Base-by-base conservation (phyloP, 1,284 basidiomycete species). In the Veloporphyrellus conicus region DNA sequence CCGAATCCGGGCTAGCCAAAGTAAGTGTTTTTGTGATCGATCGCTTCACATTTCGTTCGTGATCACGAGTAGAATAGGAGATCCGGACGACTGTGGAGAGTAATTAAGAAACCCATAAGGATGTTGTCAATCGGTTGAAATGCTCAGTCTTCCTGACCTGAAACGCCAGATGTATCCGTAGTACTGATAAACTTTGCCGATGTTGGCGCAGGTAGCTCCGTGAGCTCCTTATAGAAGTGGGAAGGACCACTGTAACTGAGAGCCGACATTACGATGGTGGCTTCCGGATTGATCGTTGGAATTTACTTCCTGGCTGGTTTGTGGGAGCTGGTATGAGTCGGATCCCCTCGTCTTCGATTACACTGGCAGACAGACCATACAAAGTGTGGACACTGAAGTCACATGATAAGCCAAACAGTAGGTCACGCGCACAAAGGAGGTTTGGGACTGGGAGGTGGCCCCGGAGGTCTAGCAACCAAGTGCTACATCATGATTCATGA, bases 31-130 rank as follows among this genome's bases (percentile, higher is more conserved):
- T 80, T 4, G 63, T 54, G 35, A 75, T 49, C 4, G 68, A 70
- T 43, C 73, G 68, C 54, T 78, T 80, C 27, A 58, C 51, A 41
- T 81, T 79, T 37, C 70, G 66, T 6, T 65, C 61, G 53, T 81
- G 76, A 56, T 82, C 77, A 32, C 68, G 64, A 14, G 70, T 62
- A 2, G 72, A 69, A 45, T 72, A 76, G 1, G 68, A 66, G 10
- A 79, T 57, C 12, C 75, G 68, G 15, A 78, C 60, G 12, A 68
- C 76, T 76, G 40, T 5, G 19, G 23, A 5, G 15, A 32, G 4
- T 9, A 38, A 6, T 11, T 20, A n/a, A 37, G 36, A 12, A 11
- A 25, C 4, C n/a, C 15, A 15, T 14, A 25, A 25, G 12, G 25
- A 19, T 2, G 8, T 8, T 7, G n/a, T 25, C 14, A 12, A 36